Evolutionary conservation across 305 asterid species (phyloP), one percentile per base, ranked within the genome.

Genomic region (Solanum hybrid): DNA sequence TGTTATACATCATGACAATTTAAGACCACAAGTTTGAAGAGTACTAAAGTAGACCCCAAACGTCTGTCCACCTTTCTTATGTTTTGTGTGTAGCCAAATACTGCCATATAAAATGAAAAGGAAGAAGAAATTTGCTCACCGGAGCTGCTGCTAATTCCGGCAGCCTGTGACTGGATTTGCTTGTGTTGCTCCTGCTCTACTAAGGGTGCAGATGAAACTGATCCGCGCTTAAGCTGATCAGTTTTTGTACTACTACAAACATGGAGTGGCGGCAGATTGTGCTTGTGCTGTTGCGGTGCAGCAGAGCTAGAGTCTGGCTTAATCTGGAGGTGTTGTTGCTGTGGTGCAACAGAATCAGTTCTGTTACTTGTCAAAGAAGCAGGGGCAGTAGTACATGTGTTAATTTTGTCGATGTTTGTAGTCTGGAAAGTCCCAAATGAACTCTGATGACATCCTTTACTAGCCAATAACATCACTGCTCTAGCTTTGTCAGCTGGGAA

Each of bases 401-500:
- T 77, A 72, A 75, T 89, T 34, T 87, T 87, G 86, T 90, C 79
- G n/a, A 51, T 92, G 92, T 92, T 95, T 8, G 90, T 76, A 7
- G 93, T 89, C 84, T 86, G 90, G 65, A 76, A 90, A 51, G 76
- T 65, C 45, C 91, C 87, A 57, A 31, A 32, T 24, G 41, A 77
- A 87, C 76, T 31, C 20, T 75, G 91, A 6, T 91, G 92, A 90
- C 94, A 92, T 29, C 91, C 91, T 77, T 87, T 93, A 80, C 94
- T 90, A 27, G 98, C 99, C 32, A 95, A 86, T 29, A 90, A 86
- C 89, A 94, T 90, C 14, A 96, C 92, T 77, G 95, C 96, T 68
- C 90, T 90, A 27, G 93, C 96, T 91, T 93, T 95, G 9, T 93
- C 96, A 5, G 96, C 92, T 1, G 98, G 92, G 75, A 89, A 94